phyloP scores from a whole-genome alignment of 306 rosid species.

The Oxytropis ochrocephala region DNA sequence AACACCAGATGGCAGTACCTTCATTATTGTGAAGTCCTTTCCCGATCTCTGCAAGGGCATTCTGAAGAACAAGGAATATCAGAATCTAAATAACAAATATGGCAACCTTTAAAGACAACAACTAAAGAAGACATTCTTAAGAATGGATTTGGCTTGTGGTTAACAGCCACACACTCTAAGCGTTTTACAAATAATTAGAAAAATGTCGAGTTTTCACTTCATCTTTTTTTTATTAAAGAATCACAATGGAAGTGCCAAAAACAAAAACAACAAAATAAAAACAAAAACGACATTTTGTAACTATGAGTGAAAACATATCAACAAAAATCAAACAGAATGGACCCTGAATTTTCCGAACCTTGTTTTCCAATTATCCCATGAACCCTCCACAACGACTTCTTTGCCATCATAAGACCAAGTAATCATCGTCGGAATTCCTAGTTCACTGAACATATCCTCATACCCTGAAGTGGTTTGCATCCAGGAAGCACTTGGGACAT shows the following conservation, averaged over 20 bases:
- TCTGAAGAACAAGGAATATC: slow-evolving; percentile 45
- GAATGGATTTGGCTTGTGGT: background rate
- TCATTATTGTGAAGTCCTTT: slow-evolving; percentile 89
- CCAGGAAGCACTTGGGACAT: slow-evolving; percentile 58
- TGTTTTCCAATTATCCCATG: slow-evolving; percentile 95
- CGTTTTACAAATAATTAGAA: background rate
- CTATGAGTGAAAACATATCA: background rate
- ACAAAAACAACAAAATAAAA: background rate
- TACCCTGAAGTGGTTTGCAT: slow-evolving; percentile 53
- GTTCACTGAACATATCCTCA: slow-evolving; percentile 64
- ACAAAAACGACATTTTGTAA: background rate
- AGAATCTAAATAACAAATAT: slow-evolving; percentile 12
- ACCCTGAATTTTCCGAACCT: slow-evolving; percentile 40
- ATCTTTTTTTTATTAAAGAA: background rate
- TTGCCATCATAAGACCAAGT: slow-evolving; percentile 89
- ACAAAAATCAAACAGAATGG: background rate
- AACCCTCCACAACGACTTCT: slow-evolving; percentile 88
- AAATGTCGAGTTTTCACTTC: background rate
- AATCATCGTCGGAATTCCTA: slow-evolving; percentile 92
- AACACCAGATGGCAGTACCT: slow-evolving; percentile 96
- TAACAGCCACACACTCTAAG: too few relatives aligned
- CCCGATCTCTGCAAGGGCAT: slow-evolving; percentile 82
- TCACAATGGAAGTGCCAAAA: background rate
- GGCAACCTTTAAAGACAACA: slow-evolving; percentile 21
- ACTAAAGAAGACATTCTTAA: background rate